These are phyloP conservation scores for Juglanconis sp. DNA, from an alignment of 2,329 filamentous ascomycete genomes.

Conservation along the genomic window DNA sequence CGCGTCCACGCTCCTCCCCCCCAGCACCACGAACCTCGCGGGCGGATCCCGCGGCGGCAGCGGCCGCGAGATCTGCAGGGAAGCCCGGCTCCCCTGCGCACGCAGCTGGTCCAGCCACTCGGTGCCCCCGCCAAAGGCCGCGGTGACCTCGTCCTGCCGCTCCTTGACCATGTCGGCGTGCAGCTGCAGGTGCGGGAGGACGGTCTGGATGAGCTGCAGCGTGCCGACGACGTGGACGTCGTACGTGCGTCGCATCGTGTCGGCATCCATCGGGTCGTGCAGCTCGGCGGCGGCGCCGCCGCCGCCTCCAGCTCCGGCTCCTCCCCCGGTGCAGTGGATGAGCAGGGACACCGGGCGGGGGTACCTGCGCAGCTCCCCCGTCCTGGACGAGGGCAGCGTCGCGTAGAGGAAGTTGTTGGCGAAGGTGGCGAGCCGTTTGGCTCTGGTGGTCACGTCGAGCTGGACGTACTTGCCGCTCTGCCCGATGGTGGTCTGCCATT, in stretches of 20 bases:
- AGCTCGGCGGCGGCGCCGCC: slow-evolving; percentile 6
- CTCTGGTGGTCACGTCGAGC: slow-evolving; percentile 7
- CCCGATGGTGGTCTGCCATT: slow-evolving; percentile 1
- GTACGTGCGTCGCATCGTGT: slow-evolving; percentile 8
- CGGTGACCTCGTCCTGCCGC: background rate
- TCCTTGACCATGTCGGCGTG: background rate
- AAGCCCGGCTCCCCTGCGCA: slow-evolving; percentile 1
- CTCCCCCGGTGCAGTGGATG: slow-evolving; percentile 8
- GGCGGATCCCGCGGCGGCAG: background rate
- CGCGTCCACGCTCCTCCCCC: slow-evolving; percentile 5
- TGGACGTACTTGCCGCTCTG: slow-evolving; percentile 4
- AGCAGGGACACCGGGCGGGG: slow-evolving; percentile 1
- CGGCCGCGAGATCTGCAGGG: background rate
- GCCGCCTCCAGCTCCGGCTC: background rate
- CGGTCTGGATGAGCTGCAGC: slow-evolving; percentile 4
- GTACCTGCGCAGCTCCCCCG: background rate
- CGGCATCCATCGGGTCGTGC: slow-evolving; percentile 6
- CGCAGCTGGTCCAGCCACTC: background rate
- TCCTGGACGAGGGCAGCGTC: background rate
- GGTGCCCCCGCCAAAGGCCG: background rate
- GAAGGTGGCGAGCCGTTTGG: slow-evolving; percentile 4
- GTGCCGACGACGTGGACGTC: slow-evolving; percentile 13
- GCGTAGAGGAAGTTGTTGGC: slow-evolving; percentile 2
- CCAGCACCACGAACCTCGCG: slow-evolving; percentile 5
- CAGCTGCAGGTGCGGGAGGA: slow-evolving; percentile 7